A percentile compares a stretch with the other conserved stretches of the same genome.
Conservation (phyloP, 257 asterid genomes). For the Gynochthodes officinalis region DNA sequence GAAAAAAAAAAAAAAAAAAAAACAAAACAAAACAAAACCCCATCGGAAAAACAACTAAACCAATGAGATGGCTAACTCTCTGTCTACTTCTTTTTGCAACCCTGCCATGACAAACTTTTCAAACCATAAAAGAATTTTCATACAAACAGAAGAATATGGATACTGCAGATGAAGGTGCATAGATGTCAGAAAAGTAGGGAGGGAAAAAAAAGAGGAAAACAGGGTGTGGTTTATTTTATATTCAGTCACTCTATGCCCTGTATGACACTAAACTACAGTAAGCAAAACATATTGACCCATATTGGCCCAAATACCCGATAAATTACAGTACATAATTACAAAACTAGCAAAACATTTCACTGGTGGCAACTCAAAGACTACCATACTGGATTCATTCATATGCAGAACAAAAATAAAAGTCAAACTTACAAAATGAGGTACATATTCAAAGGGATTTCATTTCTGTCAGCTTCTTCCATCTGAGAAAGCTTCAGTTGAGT, state of each 20-base stretch:
- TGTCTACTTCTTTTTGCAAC: background rate
- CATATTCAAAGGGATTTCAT: constrained; percentile 74
- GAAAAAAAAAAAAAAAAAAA: background rate
- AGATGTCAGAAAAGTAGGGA: background rate
- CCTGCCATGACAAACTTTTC: background rate
- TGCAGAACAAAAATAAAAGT: background rate
- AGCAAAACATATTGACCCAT: background rate
- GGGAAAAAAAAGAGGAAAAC: background rate
- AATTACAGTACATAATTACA: background rate
- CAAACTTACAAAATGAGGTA: constrained; percentile 89
- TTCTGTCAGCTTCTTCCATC: constrained; percentile 76
- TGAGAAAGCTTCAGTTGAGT: constrained; percentile 59
- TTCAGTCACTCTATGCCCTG: background rate
- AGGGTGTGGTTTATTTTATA: background rate
- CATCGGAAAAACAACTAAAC: background rate
- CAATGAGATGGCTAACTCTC: background rate
- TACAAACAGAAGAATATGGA: background rate
- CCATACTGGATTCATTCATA: background rate
- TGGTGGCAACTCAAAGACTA: background rate
- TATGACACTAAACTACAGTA: background rate
- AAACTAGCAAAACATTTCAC: background rate
- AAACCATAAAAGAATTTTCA: background rate
- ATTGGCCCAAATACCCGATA: background rate
- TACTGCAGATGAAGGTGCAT: background rate
- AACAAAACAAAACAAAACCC: no score